Conservation (phyloP, 805 yeast species). For the Cyberlindnera suaveolens region DNA sequence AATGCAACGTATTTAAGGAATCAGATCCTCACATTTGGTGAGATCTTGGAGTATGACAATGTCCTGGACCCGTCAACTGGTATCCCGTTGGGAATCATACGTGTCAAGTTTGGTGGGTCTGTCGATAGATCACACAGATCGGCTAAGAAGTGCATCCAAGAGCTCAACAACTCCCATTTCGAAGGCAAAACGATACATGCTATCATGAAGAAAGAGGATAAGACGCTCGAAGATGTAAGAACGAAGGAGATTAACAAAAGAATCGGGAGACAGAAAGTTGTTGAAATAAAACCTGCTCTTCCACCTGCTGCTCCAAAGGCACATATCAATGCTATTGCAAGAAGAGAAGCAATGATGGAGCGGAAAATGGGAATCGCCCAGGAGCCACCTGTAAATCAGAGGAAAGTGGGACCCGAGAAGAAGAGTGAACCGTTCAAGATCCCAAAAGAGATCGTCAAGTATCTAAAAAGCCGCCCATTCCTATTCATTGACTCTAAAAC, state of each 20-base stretch:
- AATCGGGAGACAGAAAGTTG: conserved; percentile 11
- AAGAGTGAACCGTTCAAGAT: conserved; percentile 22
- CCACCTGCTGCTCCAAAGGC: conserved; percentile 24
- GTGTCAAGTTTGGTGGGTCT: conserved; percentile 52
- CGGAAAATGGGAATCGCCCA: too few species aligned
- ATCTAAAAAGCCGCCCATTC: conserved; percentile 52
- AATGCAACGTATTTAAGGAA: conserved; percentile 40
- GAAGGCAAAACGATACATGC: conserved; percentile 50
- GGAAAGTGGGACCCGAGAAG: conserved; percentile 4
- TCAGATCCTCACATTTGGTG: conserved; percentile 54
- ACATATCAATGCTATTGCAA: conserved; percentile 13
- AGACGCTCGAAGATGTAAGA: conserved; percentile 28
- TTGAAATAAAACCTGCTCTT: conserved; percentile 19
- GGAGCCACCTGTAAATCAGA: conserved; percentile 6
- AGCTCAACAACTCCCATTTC: conserved; percentile 36
- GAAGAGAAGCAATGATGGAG: conserved; percentile 3
- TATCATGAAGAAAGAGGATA: conserved; percentile 43
- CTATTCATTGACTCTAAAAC: conserved; percentile 47
- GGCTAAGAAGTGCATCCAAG: conserved; percentile 40
- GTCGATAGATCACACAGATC: conserved; percentile 39
- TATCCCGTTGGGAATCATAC: conserved; percentile 69
- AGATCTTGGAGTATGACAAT: conserved; percentile 49
- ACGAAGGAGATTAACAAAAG: conserved; percentile 3
- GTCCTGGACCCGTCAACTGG: conserved; percentile 70
- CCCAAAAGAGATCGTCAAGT: conserved; percentile 42